A percentile compares a stretch with the other conserved stretches of the same genome.
Conservation (phyloP, 2,329 filamentous ascomycete species). For the Fulvia fulva region DNA sequence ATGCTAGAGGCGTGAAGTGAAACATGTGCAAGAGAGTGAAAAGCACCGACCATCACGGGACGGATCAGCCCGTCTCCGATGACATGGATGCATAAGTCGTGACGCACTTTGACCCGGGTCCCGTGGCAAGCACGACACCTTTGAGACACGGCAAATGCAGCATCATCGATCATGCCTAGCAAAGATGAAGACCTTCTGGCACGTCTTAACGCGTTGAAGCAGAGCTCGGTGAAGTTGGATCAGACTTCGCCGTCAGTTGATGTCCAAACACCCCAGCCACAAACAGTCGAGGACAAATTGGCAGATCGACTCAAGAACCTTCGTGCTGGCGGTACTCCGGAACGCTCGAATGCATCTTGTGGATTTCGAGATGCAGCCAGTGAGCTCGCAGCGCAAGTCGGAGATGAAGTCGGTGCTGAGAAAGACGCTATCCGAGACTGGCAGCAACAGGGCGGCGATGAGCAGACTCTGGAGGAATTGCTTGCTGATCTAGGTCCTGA, state of each 20-base stretch:
- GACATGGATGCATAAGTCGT: no score
- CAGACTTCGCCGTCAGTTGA: constrained; percentile 19
- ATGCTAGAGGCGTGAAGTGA: no score
- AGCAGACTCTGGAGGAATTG: constrained; percentile 46
- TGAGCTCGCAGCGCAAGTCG: constrained; percentile 15
- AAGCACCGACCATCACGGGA: no score
- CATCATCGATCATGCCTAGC: constrained; percentile 18
- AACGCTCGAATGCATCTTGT: not conserved
- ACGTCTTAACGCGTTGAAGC: constrained; percentile 47
- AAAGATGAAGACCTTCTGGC: constrained; percentile 44
- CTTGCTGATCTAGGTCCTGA: constrained; percentile 39
- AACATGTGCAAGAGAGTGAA: no score
- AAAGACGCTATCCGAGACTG: constrained; percentile 26
- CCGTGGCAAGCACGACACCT: no score
- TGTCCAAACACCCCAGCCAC: constrained; percentile 20
- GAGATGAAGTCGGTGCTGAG: constrained; percentile 21
- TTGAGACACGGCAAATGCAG: no score
- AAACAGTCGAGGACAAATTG: constrained; percentile 30
- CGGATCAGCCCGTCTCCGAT: no score
- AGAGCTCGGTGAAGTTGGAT: constrained; percentile 38
- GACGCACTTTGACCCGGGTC: no score
- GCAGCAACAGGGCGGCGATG: constrained; percentile 40
- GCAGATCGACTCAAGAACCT: constrained; percentile 32
- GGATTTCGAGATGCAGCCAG: constrained; percentile 2
- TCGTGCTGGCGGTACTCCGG: constrained; percentile 16